Base-by-base conservation (phyloP, 768 basidiomycete species). In the Ramaria rubella region DNA sequence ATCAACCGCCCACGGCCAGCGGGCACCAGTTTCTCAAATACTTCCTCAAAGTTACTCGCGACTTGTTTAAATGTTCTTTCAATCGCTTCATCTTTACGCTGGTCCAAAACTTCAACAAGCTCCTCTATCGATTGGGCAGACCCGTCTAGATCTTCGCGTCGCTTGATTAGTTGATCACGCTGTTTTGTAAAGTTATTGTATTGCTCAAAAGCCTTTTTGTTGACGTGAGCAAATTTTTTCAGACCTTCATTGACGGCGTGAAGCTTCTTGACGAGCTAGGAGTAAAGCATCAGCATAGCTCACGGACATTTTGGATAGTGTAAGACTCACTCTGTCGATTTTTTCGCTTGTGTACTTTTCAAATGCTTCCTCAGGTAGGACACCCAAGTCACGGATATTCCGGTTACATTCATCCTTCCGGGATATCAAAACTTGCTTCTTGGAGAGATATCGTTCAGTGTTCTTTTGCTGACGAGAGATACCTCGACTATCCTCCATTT, bases 151-250 rank as follows among this genome's bases (percentile, higher is more conserved):
- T 98, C 96, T 61, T 91, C 87, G 8, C 94, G 81, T 4, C 96
- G 86, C 58, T 85, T 78, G 42, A 89, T 69, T 3, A 97, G 81
- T 63, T 93, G 88, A 67, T 98, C 94, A 1, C 94, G 87, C 69
- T 98, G 95, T 67, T 95, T 97, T 7, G 94, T 96, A 69, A 98
- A 98, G 67, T 92, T 94, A 68, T 82, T 90, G 75, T 96, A 98
- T 69, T 98, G 95, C 68, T 99, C 96, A 67, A 95, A 95, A 1
- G 95, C 96, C 67, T 98, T 97, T 78, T 99, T 99, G 77, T 99
- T 99, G 60, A 98, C 95, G 67, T 97, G 94, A 0, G 93, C 90
- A 65, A 94, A 99, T 69, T 94, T 95, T 70, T 96, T 95, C 63
- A 99, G 75, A 26, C 83, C 81, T 65, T 98, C 94, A 65, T 97